Evolutionary conservation across 352 stramenopile species (phyloP).

Genomic region (Chrysophaeum taylorii): DNA sequence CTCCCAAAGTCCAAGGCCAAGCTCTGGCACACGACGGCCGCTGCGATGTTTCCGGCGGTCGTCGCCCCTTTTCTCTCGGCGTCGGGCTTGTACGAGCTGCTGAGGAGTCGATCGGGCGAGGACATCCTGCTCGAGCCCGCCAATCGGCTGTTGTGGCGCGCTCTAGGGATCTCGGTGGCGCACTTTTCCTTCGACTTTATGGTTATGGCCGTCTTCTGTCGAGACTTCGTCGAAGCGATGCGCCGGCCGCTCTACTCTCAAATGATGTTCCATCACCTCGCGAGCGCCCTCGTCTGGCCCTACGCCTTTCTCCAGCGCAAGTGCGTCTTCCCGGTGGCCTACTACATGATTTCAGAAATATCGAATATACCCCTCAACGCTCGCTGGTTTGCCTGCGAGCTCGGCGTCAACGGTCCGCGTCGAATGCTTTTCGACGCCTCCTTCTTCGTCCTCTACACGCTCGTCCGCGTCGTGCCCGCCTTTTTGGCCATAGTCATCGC

Average conservation of each 20-base stretch:
- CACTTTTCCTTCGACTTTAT: neutral
- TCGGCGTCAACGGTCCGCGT: neutral
- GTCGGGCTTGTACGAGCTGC: neutral
- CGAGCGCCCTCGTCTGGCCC: neutral
- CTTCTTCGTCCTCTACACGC: too few relatives aligned
- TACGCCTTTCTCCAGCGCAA: neutral
- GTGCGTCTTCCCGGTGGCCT: neutral
- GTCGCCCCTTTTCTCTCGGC: neutral
- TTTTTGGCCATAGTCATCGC: too few relatives aligned
- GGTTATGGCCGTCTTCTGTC: neutral
- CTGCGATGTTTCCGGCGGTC: neutral
- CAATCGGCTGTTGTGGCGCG: neutral
- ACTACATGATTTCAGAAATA: neutral
- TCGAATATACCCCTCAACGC: neutral
- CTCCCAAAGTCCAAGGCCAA: neutral
- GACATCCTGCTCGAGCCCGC: neutral
- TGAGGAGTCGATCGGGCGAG: neutral
- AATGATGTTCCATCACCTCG: neutral
- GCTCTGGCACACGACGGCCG: neutral
- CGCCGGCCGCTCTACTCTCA: neutral
- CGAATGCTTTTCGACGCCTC: too few relatives aligned
- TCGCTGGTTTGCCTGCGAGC: neutral
- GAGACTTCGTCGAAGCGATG: neutral
- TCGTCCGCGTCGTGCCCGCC: too few relatives aligned
- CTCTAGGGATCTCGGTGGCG: neutral